phyloP scores from a whole-genome alignment of 768 basidiomycete genomes.

The Terana coerulea region DNA sequence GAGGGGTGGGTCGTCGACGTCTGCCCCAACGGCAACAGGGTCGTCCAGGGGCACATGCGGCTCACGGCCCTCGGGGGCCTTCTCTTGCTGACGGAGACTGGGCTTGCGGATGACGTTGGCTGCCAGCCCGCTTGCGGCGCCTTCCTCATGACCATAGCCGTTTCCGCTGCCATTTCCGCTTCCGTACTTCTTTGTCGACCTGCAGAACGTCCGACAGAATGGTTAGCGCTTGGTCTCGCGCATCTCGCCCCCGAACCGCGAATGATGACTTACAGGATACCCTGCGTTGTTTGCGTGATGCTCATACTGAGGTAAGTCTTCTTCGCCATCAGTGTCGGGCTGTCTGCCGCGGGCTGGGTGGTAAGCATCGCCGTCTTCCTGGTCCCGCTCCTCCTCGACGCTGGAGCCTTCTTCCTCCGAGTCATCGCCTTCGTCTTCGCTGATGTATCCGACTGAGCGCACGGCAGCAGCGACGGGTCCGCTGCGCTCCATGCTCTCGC shows the following conservation, averaged over 20 bases:
- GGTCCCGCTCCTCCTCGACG: constrained; percentile 42
- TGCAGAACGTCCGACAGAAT: constrained; percentile 13
- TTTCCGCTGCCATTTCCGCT: background rate
- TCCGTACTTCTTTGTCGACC: constrained; percentile 36
- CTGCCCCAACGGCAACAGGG: constrained; percentile 10
- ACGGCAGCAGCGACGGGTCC: constrained; percentile 95
- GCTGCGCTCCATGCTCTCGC: constrained; percentile 87
- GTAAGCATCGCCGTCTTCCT: constrained; percentile 46
- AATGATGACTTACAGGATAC: constrained; percentile 20
- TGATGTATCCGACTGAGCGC: constrained; percentile 80
- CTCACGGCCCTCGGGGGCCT: constrained; percentile 59
- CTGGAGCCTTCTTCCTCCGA: constrained; percentile 63
- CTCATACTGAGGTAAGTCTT: constrained; percentile 60
- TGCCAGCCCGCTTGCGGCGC: constrained; percentile 21
- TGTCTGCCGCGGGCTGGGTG: constrained; percentile 39
- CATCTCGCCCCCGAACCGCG: constrained; percentile 26
- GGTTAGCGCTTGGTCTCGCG: constrained; percentile 28
- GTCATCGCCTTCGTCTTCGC: constrained; percentile 64
- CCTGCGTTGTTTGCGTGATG: constrained; percentile 39
- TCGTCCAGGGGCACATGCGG: constrained; percentile 26
- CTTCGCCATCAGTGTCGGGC: constrained; percentile 31
- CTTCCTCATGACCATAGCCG: constrained; percentile 9
- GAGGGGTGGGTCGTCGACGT: background rate
- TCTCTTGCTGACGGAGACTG: constrained; percentile 66
- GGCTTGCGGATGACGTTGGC: constrained; percentile 39